These are phyloP conservation scores for Exophiala xenobiotica DNA, from an alignment of 2,329 filamentous ascomycete genomes.

Conservation along the genomic window DNA sequence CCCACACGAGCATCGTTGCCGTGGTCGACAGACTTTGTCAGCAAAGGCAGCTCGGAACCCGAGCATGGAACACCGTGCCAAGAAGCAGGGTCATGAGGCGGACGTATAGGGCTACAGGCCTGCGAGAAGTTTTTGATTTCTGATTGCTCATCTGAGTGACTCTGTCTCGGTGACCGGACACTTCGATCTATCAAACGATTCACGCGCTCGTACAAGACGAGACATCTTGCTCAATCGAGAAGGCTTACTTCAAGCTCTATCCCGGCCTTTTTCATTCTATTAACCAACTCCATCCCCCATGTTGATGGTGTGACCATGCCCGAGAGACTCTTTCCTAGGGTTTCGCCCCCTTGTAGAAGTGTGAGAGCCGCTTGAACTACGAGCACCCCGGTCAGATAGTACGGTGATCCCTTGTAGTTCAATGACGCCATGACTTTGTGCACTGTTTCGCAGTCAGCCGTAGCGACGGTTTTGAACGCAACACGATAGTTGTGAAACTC, in stretches of 20 bases:
- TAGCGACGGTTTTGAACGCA: not conserved
- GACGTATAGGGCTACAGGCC: not conserved
- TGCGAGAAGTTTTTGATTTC: not conserved
- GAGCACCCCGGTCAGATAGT: slow-evolving; percentile 43
- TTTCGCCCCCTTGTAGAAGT: slow-evolving; percentile 40
- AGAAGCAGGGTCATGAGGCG: not conserved
- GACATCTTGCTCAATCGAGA: not conserved
- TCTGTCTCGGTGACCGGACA: too few species aligned
- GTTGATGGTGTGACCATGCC: slow-evolving; percentile 50
- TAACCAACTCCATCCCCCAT: slow-evolving; percentile 46
- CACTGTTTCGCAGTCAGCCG: slow-evolving; percentile 1
- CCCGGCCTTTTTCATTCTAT: slow-evolving; percentile 42
- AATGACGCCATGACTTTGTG: slow-evolving; percentile 41
- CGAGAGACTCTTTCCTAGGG: slow-evolving; percentile 41
- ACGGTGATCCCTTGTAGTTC: slow-evolving; percentile 40
- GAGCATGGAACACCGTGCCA: not conserved
- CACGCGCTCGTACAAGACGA: not conserved
- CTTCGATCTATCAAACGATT: not conserved
- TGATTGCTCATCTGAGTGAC: not conserved
- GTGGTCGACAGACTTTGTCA: not conserved
- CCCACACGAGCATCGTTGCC: not conserved
- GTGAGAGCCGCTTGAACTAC: slow-evolving; percentile 46
- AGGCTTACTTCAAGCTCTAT: not conserved
- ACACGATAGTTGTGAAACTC: not conserved
- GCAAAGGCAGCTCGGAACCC: not conserved